These are phyloP conservation scores for Mycena alexandri DNA, from an alignment of 768 basidiomycete species.

Conservation along the genomic window DNA sequence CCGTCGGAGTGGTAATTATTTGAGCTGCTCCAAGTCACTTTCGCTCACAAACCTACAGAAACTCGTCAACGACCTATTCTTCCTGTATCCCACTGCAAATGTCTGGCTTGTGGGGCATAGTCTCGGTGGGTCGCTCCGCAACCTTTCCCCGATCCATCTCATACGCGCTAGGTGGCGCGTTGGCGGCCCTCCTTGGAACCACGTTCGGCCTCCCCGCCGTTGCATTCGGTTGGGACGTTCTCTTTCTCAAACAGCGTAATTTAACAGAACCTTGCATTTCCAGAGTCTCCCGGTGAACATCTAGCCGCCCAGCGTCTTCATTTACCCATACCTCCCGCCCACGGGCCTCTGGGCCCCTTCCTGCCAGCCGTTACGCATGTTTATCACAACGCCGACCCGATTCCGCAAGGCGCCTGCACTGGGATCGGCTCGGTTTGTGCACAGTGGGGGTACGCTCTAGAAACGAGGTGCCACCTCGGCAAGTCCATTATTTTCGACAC, in stretches of 20 bases:
- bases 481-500: conserved; percentile 92
- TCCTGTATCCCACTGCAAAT: conserved; percentile 84
- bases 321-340: conserved; percentile 75
- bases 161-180: conserved; percentile 61
- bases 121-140: conserved; percentile 63
- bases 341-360: conserved; percentile 59
- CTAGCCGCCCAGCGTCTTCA: conserved; percentile 85
- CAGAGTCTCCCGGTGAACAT: conserved; percentile 79
- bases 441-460: conserved; percentile 88
- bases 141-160: not conserved
- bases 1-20: conserved; percentile 80
- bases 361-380: conserved; percentile 79
- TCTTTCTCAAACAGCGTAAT: not conserved
- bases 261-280: not conserved
- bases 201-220: conserved; percentile 95
- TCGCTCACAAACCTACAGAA: conserved; percentile 60
- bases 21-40: conserved; percentile 28
- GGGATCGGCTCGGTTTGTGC: conserved; percentile 83
- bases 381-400: conserved; percentile 94
- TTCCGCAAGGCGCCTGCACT: conserved; percentile 86
- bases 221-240: conserved; percentile 67
- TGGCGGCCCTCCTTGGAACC: conserved; percentile 89
- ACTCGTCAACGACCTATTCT: conserved; percentile 87
- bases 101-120: conserved; percentile 94
- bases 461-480: conserved; percentile 90